These are phyloP conservation scores for Medicago lupulina DNA, from an alignment of 306 rosid genomes.

Conservation along the genomic window DNA sequence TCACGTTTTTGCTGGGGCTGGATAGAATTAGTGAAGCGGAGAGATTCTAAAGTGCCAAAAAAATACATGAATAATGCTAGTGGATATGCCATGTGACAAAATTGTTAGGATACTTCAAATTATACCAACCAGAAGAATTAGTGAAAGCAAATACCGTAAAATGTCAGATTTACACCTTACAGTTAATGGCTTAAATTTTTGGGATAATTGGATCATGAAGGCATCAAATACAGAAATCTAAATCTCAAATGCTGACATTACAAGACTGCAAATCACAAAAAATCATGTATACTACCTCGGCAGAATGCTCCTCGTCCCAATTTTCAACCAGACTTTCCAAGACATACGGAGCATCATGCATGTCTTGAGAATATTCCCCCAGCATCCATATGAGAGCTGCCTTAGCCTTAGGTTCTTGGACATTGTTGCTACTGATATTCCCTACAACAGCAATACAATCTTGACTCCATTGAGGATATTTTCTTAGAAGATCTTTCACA, in stretches of 20 bases:
- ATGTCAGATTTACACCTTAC: too few species aligned
- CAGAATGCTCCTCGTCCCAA: slow-evolving; percentile 97
- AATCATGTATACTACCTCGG: slow-evolving; percentile 65
- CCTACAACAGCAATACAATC: slow-evolving; percentile 99
- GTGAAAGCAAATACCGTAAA: too few species aligned
- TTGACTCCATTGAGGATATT: slow-evolving; percentile 99
- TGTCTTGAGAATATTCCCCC: slow-evolving; percentile 98
- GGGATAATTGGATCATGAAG: neutral
- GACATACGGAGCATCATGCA: slow-evolving; percentile 95
- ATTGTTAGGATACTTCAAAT: too few species aligned
- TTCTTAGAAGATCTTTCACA: slow-evolving; percentile 93
- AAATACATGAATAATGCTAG: too few species aligned
- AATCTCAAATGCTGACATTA: slow-evolving; percentile 21
- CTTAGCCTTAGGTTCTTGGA: slow-evolving; percentile 98
- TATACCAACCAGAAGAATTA: too few species aligned
- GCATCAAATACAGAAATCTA: neutral
- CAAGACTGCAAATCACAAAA: slow-evolving; percentile 24
- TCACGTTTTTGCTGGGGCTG: too few species aligned
- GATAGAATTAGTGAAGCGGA: too few species aligned
- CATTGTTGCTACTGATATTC: slow-evolving; percentile 94
- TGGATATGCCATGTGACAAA: too few species aligned
- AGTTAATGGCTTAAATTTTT: neutral
- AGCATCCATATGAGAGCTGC: slow-evolving; percentile 99
- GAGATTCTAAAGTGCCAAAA: too few species aligned
- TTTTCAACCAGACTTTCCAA: slow-evolving; percentile 85